Percentiles rank a stretch among this genome's conserved stretches.
Conservation (phyloP, 345 rosid species). For the Excoecaria cochinchinensis region DNA sequence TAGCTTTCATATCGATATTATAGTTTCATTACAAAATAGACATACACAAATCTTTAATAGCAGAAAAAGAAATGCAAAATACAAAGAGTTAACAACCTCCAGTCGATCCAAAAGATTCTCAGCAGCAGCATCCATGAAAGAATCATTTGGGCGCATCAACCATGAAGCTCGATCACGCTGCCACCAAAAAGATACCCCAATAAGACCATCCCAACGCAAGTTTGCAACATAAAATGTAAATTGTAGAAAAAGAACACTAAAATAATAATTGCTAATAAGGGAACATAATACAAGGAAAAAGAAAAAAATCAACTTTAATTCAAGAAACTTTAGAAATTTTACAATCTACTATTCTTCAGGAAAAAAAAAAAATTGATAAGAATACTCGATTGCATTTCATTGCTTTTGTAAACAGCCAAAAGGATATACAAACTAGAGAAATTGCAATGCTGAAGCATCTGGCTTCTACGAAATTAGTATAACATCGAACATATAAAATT, state of each 20-base stretch:
- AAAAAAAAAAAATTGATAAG: too few relatives aligned
- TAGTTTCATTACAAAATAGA: neutral
- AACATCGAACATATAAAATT: neutral
- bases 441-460: neutral
- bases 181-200: slow-evolving; percentile 24
- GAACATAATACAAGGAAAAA: neutral
- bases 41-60: too few relatives aligned
- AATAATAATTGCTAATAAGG: neutral
- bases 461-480: too few relatives aligned
- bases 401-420: neutral
- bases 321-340: too few relatives aligned
- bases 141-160: slow-evolving; percentile 62
- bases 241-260: neutral
- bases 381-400: neutral
- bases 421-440: neutral
- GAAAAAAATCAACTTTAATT: too few relatives aligned
- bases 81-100: slow-evolving; percentile 47
- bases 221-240: neutral
- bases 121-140: slow-evolving; percentile 82
- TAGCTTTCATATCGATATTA: neutral
- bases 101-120: slow-evolving; percentile 86
- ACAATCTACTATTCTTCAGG: too few relatives aligned
- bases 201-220: neutral
- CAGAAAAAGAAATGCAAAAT: neutral
- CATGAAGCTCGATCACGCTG: slow-evolving; percentile 99